phyloP scores from a whole-genome alignment of 306 rosid genomes.

The Cucumis hystrix region DNA sequence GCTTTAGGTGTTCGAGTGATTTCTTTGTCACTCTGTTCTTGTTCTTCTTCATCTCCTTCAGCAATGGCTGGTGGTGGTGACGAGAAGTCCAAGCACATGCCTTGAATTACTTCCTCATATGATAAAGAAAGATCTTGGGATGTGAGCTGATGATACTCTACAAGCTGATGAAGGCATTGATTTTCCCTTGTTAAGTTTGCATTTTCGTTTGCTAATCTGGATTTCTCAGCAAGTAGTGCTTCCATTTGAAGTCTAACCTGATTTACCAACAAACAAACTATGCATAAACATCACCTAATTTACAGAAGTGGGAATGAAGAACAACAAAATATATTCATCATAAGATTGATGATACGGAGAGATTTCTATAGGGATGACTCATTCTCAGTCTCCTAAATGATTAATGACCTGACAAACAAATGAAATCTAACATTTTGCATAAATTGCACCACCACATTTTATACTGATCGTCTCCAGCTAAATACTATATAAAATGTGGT shows the following conservation, averaged over 20 bases:
- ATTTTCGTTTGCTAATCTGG: conserved; percentile 80
- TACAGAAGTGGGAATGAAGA: no score
- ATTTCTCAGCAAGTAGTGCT: conserved; percentile 81
- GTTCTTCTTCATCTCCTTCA: conserved; percentile 16
- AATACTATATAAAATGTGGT: no score
- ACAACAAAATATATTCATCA: no score
- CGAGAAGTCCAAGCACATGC: conserved; percentile 76
- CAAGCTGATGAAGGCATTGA: conserved; percentile 87
- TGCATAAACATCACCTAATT: no score
- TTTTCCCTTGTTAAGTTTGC: conserved; percentile 79
- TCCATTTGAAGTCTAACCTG: conserved; percentile 84
- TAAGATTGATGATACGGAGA: no score
- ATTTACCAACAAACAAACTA: no score
- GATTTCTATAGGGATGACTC: no score
- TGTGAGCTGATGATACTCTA: conserved; percentile 80
- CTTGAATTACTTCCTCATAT: conserved; percentile 58
- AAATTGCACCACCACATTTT: no score
- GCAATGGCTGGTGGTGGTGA: conserved; percentile 43
- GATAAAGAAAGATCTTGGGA: conserved; percentile 62
- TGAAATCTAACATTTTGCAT: no score
- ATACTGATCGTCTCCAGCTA: no score
- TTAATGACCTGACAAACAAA: no score
- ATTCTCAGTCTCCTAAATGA: no score
- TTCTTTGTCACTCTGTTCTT: conserved; percentile 12
- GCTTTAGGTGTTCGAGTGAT: conserved; percentile 24